phyloP scores from a whole-genome alignment of 148 eudicot species.

The Chenopodium quinoa region DNA sequence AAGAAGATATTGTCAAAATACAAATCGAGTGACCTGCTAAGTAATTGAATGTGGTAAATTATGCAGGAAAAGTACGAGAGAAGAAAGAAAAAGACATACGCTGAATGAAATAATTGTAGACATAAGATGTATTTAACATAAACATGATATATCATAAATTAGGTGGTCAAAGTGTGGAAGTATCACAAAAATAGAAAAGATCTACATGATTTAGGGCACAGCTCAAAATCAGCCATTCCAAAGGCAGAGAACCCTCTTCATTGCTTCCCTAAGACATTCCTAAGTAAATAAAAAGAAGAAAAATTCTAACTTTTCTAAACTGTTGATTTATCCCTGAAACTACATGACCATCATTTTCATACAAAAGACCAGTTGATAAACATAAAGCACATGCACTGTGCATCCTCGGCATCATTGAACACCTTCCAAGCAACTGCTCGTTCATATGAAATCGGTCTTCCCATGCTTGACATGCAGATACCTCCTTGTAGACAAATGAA shows the following conservation, averaged over 20 bases:
- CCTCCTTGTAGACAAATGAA: slow-evolving; percentile 70
- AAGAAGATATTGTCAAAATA: too few relatives aligned
- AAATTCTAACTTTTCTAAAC: slow-evolving; percentile 12
- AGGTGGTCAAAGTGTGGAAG: background rate
- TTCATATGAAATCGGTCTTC: slow-evolving; percentile 63
- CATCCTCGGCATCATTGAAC: slow-evolving; percentile 53
- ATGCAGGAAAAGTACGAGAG: background rate
- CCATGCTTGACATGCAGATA: slow-evolving; percentile 77
- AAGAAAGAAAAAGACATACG: background rate
- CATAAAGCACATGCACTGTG: slow-evolving; percentile 75
- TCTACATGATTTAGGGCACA: slow-evolving; percentile 34
- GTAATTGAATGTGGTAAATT: background rate
- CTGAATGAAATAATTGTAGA: background rate
- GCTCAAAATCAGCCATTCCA: slow-evolving; percentile 42
- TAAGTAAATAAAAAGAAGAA: background rate
- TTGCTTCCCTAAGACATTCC: slow-evolving; percentile 34
- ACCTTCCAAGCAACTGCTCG: slow-evolving; percentile 88
- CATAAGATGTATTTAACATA: background rate
- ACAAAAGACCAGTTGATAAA: slow-evolving; percentile 80
- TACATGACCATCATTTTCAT: slow-evolving; percentile 25
- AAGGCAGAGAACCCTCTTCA: slow-evolving; percentile 27
- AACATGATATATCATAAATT: slow-evolving; percentile 21
- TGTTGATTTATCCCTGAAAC: slow-evolving; percentile 6
- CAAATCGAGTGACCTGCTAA: background rate
- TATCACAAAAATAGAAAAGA: slow-evolving; percentile 7